Percentiles rank a stretch among this genome's conserved stretches.
These are phyloP conservation scores for Fusarium acutatum DNA, from an alignment of 2,329 filamentous ascomycete species.

Conservation along the genomic window DNA sequence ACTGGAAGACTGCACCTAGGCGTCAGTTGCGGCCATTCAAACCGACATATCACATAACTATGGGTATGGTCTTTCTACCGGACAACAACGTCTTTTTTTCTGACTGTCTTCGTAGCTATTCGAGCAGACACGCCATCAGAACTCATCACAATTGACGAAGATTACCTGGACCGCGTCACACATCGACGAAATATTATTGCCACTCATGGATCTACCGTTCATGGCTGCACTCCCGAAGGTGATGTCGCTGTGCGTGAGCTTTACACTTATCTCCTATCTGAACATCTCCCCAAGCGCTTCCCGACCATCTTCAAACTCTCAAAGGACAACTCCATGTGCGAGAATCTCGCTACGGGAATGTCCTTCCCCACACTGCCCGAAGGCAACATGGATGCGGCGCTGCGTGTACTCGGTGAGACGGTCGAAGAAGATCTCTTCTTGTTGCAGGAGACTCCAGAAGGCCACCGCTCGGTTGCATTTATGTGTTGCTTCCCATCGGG, in stretches of 20 bases:
- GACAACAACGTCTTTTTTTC: rapidly evolving
- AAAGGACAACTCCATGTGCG: constrained; percentile 42
- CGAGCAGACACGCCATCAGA: constrained; percentile 55
- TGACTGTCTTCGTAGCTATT: constrained; percentile 46
- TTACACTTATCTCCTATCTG: constrained; percentile 56
- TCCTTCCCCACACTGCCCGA: constrained; percentile 34
- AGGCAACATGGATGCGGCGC: background rate
- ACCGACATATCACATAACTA: constrained; percentile 29
- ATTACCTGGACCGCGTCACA: constrained; percentile 57
- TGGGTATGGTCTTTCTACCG: background rate
- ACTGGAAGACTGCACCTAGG: constrained; percentile 15
- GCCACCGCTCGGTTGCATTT: constrained; percentile 58
- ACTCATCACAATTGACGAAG: constrained; percentile 61
- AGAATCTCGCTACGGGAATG: constrained; percentile 52
- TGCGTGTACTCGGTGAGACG: constrained; percentile 17
- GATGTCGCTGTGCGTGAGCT: constrained; percentile 56
- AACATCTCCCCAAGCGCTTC: constrained; percentile 59
- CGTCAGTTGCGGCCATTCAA: constrained; percentile 20
- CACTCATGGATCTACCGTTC: constrained; percentile 43
- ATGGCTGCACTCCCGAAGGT: constrained; percentile 54
- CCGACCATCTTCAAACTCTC: constrained; percentile 57
- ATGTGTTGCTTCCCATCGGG: constrained; percentile 52
- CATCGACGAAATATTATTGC: constrained; percentile 51
- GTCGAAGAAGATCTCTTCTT: constrained; percentile 54
- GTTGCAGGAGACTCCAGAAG: constrained; percentile 51